Evolutionary conservation across 108 stramenopile species (phyloP).

Genomic region (Skeletonema costatum): DNA sequence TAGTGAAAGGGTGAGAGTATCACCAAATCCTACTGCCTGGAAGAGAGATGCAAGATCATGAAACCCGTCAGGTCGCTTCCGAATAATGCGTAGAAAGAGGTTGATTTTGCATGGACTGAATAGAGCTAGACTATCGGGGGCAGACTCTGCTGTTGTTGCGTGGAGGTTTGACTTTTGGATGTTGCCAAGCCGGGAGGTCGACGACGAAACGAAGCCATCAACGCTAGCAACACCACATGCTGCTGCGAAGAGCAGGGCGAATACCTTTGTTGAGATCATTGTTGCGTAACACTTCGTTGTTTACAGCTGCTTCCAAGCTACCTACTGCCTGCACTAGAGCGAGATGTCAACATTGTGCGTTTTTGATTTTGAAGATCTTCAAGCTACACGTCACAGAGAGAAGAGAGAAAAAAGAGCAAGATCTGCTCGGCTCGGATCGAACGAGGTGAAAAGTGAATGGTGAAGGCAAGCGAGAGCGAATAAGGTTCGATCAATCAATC

Average conservation of each 20-base stretch:
- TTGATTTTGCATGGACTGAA: conserved; percentile 97
- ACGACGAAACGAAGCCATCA: neutral
- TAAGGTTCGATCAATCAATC: no score
- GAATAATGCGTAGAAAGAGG: conserved; percentile 94
- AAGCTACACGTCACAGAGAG: neutral
- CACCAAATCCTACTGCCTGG: conserved; percentile 94
- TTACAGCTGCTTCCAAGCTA: no score
- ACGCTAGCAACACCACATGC: neutral
- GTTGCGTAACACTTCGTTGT: neutral
- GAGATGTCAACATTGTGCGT: no score
- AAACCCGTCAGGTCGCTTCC: conserved; percentile 90
- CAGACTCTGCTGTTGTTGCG: neutral
- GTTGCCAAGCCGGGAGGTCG: neutral
- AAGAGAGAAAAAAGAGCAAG: neutral
- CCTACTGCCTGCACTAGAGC: no score
- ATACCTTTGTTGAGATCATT: neutral
- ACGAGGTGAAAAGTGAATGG: no score
- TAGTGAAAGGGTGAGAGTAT: conserved; percentile 70
- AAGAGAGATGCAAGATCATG: conserved; percentile 96
- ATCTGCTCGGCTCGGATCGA: no score
- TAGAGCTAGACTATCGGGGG: conserved; percentile 43
- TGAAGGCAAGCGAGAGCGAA: no score
- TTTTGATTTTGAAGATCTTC: neutral
- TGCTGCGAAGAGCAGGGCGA: neutral
- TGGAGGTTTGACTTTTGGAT: neutral